Base-by-base conservation (phyloP, 2,329 filamentous ascomycete genomes). In the Colletotrichum sp. region DNA sequence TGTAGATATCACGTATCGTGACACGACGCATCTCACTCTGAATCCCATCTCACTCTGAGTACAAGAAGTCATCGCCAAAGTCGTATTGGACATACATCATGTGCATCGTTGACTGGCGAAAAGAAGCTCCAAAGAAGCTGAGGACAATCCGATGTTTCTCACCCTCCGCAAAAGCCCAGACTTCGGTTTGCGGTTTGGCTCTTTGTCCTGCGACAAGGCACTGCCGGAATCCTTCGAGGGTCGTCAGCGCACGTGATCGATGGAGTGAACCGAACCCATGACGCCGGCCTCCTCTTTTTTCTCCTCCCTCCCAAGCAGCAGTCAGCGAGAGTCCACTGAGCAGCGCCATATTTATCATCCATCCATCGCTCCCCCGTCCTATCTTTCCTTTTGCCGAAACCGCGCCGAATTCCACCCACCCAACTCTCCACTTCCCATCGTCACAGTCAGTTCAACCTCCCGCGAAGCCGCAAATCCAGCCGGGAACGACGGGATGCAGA, bases 331-430 rank as follows among this genome's bases (percentile, higher is more conserved):
- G 43, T 52, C 59, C 64, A 69, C 28, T 30, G 64, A 48, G 55
- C 71, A 39, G 18, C 57, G 24, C 32, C 32, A n/a, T 52, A 70
- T 63, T 70, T 70, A 59, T 68, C 66, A 68, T 66, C 69, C 55
- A 52, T 52, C 43, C 43, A 52, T 52, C 43, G 43, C 43, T 52
- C n/a, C 43, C 43, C 43, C 43, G n/a, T 52, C 43, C 43, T 52
- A 21, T 52, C 43, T 52, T 52, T 52, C 43, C 43, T 30, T 61
- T 72, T 74, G 74, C 74, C 74, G 74, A 76, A 74, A 74, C 70
- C 74, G 74, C 74, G 18, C 74, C 74, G 74, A 74, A 16, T 65
- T 60, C 68, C 63, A 64, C 61, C 60, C n/a, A 32, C 32, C 60
- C 16, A 34, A 26, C 61, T 63, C 64, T 60, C 71, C 65, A 72